Evolutionary conservation across 2,329 filamentous ascomycete species (phyloP), one percentile per base, ranked within the genome.

Genomic region (Huntiella savannae): DNA sequence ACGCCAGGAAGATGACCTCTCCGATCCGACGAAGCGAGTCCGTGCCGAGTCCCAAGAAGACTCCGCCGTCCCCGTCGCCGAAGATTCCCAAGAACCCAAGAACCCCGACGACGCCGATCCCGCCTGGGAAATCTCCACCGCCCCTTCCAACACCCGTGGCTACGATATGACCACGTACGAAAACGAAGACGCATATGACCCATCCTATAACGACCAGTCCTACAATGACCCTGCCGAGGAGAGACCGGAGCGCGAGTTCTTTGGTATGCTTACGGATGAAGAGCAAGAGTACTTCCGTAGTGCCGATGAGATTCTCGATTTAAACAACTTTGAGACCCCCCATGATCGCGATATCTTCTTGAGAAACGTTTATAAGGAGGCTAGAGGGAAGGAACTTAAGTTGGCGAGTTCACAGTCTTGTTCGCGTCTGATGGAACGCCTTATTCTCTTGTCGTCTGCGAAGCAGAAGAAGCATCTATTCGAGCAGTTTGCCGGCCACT

Each of bases 231-330:
- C 6, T 10, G 6, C 40, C 12, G 52, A 55, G 22, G 57, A 54
- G 10, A 49, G 52, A 8, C 58, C 62, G 7, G 82, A 84, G 50
- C 74, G 69, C 54, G 77, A 83, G 48, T 98, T 94, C 66, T 96
- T 92, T 56, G 91, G 91, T 52, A 79, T 95, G 68, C 77, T 98
- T 19, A 82, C 85, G 55, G 80, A 92, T 46, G 76, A 92, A 53
- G 91, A 98, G 66, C 85, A 94, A 58, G 87, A 95, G 61, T 95
- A 95, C 61, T 98, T 96, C 62, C 80, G 83, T 53, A 77, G 77
- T 41, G 86, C 87, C 46, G 87, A 92, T 65, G 82, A 92, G 59
- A 70, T 92, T 63, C 77, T 98, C 50, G 87, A 94, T 60, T 63
- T 84, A 54, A 91, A 96, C 63, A 77, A 88, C 59, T 96, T 96